Percentiles rank a stretch among this genome's conserved stretches.
phyloP scores from a whole-genome alignment of 129 eudicot genomes.

The Oenanthe sinensis region DNA sequence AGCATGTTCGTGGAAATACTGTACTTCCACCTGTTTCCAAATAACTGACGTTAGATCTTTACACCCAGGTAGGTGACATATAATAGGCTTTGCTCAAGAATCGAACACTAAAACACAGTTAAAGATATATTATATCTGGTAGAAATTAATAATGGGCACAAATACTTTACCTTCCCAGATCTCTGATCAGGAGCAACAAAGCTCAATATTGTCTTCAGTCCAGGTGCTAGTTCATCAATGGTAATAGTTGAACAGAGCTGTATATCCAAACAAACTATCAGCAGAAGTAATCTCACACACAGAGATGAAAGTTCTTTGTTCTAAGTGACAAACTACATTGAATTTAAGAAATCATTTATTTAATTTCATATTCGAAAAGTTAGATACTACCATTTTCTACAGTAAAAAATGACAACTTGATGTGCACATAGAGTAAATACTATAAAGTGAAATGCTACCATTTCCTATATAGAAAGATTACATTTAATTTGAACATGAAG shows the following conservation, averaged over 20 bases:
- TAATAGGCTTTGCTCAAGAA: neutral
- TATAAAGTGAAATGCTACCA: neutral
- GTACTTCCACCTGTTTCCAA: constrained; percentile 11
- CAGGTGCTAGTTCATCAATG: constrained; percentile 60
- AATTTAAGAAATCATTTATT: neutral
- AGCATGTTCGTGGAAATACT: constrained; percentile 10
- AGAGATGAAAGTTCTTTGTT: neutral
- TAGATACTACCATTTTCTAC: too few species aligned
- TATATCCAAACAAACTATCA: neutral
- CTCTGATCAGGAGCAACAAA: constrained; percentile 41
- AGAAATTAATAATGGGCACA: neutral
- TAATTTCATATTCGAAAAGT: neutral
- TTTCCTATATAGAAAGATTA: neutral
- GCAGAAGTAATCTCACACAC: neutral
- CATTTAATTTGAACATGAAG: neutral
- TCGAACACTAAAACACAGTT: neutral
- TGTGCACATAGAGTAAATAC: too few species aligned
- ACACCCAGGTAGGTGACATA: neutral
- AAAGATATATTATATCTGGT: neutral
- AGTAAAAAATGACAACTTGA: too few species aligned
- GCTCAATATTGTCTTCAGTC: constrained; percentile 51
- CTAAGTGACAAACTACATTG: neutral
- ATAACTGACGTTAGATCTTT: neutral
- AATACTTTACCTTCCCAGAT: constrained; percentile 47
- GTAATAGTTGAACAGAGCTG: constrained; percentile 51